These are phyloP conservation scores for Crithidia sp. DNA, from an alignment of 208 protist species.

Conservation along the genomic window DNA sequence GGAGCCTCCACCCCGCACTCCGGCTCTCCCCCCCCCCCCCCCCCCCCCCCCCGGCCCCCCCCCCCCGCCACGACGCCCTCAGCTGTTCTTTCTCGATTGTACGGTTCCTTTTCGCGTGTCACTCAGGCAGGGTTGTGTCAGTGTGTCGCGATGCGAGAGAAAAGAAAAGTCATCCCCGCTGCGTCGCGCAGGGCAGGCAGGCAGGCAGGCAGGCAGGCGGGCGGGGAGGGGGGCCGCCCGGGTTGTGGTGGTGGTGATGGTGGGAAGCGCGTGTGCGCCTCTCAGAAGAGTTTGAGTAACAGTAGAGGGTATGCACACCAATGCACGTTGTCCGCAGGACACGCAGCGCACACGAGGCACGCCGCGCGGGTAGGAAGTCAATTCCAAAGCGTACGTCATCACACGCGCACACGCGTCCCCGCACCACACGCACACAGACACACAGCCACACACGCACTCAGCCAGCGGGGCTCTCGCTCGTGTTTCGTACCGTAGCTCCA, in stretches of 20 bases:
- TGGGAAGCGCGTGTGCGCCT: constrained; percentile 3
- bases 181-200: neutral
- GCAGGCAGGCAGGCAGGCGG: neutral
- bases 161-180: constrained; percentile 26
- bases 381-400: constrained; percentile 35
- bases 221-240: neutral
- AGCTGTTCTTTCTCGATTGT: constrained; percentile 76
- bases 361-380: constrained; percentile 25
- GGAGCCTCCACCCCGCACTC: neutral
- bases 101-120: constrained; percentile 54
- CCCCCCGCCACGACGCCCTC: constrained; percentile 9
- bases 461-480: constrained; percentile 22
- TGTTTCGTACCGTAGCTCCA: constrained; percentile 39
- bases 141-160: constrained; percentile 45
- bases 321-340: constrained; percentile 32
- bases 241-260: neutral
- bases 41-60: neutral
- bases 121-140: constrained; percentile 52
- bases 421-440: constrained; percentile 34
- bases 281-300: constrained; percentile 27
- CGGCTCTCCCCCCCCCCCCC: neutral
- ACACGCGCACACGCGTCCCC: constrained; percentile 61
- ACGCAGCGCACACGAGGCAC: constrained; percentile 13
- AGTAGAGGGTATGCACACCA: constrained; percentile 33
- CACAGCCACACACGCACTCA: constrained; percentile 23